These are phyloP conservation scores for Cordyceps tenuipes DNA, from an alignment of 2,329 filamentous ascomycete species.

Conservation along the genomic window DNA sequence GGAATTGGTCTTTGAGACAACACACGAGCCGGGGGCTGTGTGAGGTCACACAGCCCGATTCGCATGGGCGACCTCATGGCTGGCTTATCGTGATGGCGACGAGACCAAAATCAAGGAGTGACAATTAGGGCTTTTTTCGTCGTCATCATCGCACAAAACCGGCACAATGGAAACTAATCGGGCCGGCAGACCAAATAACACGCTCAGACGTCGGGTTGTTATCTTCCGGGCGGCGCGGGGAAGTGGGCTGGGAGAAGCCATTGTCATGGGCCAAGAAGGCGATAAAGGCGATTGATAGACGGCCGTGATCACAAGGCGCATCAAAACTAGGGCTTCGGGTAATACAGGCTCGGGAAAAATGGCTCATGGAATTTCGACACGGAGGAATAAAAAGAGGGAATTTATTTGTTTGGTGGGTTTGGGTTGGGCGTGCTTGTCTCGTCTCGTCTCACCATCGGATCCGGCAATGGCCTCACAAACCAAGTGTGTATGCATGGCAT, in stretches of 20 bases:
- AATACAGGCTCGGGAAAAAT: background rate
- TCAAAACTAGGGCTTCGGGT: background rate
- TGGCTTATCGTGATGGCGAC: too few relatives aligned
- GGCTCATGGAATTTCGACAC: background rate
- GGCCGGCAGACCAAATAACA: background rate
- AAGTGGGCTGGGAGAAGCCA: constrained; percentile 1
- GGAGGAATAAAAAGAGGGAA: background rate
- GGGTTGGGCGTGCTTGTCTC: background rate
- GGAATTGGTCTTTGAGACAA: background rate
- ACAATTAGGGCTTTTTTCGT: constrained; percentile 3
- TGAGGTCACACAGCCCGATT: background rate
- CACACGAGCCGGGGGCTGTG: background rate
- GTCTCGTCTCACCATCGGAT: background rate
- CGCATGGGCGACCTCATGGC: background rate
- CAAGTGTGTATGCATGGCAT: too few relatives aligned
- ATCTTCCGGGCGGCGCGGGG: constrained; percentile 1
- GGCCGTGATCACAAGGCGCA: background rate
- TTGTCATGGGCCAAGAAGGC: background rate
- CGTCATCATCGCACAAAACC: background rate
- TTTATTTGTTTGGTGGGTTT: background rate
- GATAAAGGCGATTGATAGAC: too few relatives aligned
- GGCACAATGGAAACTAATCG: background rate
- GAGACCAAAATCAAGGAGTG: background rate
- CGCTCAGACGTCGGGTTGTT: background rate
- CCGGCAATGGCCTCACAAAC: background rate